Evolutionary conservation across 441 rosid genomes (phyloP).

Genomic region (Bocquillonia castaneifolia): DNA sequence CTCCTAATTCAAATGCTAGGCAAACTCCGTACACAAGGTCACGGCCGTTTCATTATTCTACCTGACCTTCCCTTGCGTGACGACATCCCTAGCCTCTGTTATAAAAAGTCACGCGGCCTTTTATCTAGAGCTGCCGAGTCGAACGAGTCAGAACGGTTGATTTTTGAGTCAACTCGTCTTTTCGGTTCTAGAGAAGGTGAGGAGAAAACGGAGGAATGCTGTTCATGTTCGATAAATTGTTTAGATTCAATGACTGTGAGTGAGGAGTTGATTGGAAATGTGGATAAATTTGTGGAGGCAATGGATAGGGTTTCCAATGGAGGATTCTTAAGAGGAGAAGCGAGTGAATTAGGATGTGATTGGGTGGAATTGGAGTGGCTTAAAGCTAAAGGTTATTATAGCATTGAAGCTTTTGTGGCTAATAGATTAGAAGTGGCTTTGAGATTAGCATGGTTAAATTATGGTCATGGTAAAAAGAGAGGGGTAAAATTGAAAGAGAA

Average conservation of each 20-base stretch:
- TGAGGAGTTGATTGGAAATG: constrained; percentile 50
- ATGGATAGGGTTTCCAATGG: constrained; percentile 75
- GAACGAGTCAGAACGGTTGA: constrained; percentile 39
- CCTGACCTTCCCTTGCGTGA: constrained; percentile 71
- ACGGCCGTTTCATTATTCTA: constrained; percentile 72
- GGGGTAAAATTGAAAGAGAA: constrained; percentile 84
- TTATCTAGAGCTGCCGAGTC: constrained; percentile 64
- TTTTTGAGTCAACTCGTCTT: constrained; percentile 58
- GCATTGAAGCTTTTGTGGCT: constrained; percentile 73
- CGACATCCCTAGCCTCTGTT: constrained; percentile 65
- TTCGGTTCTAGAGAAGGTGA: constrained; percentile 72
- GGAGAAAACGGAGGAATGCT: constrained; percentile 40
- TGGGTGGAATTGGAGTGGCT: constrained; percentile 93
- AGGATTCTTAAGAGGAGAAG: constrained; percentile 76
- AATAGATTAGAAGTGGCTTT: constrained; percentile 81
- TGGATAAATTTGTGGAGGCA: constrained; percentile 59
- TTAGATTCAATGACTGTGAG: constrained; percentile 64
- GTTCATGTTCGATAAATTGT: constrained; percentile 47
- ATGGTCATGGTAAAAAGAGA: constrained; percentile 57
- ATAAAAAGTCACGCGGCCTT: constrained; percentile 69
- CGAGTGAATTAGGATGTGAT: constrained; percentile 57
- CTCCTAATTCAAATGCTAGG: constrained; percentile 74
- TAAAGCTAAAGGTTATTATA: constrained; percentile 85
- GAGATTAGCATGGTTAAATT: constrained; percentile 88
- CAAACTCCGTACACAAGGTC: constrained; percentile 52